phyloP scores from a whole-genome alignment of 176 grass and related monocot species.

The Poa pratensis region DNA sequence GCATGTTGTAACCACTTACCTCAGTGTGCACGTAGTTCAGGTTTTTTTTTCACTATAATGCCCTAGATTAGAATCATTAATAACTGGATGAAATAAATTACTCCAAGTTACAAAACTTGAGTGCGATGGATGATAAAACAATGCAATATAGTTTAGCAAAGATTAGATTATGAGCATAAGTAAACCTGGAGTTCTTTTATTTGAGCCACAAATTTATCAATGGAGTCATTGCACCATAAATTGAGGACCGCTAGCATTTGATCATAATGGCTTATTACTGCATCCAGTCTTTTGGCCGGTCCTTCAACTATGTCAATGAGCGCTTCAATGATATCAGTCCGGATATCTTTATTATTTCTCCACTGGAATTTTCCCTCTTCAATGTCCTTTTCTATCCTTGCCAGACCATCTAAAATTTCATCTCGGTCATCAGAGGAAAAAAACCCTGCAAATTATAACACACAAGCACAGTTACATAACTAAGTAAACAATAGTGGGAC shows the following conservation, averaged over 20 bases:
- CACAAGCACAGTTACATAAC: background rate
- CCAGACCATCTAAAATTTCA: constrained; percentile 26
- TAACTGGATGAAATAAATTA: background rate
- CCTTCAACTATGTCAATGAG: constrained; percentile 18
- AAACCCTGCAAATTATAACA: background rate
- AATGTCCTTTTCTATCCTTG: constrained; percentile 19
- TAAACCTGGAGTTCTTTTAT: constrained; percentile 38
- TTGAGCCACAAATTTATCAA: constrained; percentile 8
- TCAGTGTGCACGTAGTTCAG: background rate
- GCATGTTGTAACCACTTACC: background rate
- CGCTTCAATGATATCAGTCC: constrained; percentile 13
- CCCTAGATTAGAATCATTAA: background rate
- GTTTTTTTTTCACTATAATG: background rate
- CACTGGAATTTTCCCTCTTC: constrained; percentile 18
- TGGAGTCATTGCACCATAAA: constrained; percentile 28
- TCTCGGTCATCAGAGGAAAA: background rate
- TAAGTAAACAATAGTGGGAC: background rate
- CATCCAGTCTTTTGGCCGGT: constrained; percentile 27
- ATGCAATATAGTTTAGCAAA: background rate
- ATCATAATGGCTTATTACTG: constrained; percentile 30
- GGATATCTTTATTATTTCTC: constrained; percentile 19
- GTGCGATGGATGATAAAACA: background rate
- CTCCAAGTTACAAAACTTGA: background rate
- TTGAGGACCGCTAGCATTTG: constrained; percentile 25
- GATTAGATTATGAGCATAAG: background rate